Evolutionary conservation across 345 rosid species (phyloP), one percentile per base, ranked within the genome.

Genomic region (Populus euphratica): DNA sequence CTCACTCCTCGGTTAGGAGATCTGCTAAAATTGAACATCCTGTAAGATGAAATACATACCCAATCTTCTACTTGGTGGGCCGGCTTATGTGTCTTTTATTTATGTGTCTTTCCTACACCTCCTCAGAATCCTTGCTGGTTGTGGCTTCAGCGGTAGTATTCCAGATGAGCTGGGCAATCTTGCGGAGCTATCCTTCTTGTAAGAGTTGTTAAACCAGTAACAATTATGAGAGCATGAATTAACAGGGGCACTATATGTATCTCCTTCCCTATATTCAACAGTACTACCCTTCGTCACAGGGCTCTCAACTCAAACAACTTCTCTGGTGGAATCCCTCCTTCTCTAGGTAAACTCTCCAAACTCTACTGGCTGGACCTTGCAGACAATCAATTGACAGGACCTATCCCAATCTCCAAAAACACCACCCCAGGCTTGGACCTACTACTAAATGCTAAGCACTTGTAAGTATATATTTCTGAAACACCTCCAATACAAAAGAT

Each of bases 231-330:
- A 6, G 20, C 63, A 59, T n/a, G 25, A 54, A 35, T 39, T 31
- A 6, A 18, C 31, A 5, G 10, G 16, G 5, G 13, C 39, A 17
- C 36, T 29, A 47, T 18, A 2, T 31, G 10, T 41, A 41, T 41
- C 47, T 41, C 47, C 6, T 17, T 9, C 62, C 31, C 33, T 70
- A 82, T 76, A 69, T 70, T 75, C 33, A 41, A 41, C 70, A 41
- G 14, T 2, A 54, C 23, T 76, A 52, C 21, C 23, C 39, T 71
- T 70, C 59, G 25, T 76, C 23, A 59, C 87, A 96, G 98, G 92
- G 99, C 99, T 70, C 87, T 96, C 83, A 93, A 96, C 83, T 89
- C 93, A n/a, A 96, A 93, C 84, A 92, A 96, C 77, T 91, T 96
- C 75, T 91, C 90, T 0, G 98, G 97, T 43, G 79, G 47, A 69